Evolutionary conservation across 805 yeast genomes (phyloP).

Genomic region (Metschnikowia koreensis): DNA sequence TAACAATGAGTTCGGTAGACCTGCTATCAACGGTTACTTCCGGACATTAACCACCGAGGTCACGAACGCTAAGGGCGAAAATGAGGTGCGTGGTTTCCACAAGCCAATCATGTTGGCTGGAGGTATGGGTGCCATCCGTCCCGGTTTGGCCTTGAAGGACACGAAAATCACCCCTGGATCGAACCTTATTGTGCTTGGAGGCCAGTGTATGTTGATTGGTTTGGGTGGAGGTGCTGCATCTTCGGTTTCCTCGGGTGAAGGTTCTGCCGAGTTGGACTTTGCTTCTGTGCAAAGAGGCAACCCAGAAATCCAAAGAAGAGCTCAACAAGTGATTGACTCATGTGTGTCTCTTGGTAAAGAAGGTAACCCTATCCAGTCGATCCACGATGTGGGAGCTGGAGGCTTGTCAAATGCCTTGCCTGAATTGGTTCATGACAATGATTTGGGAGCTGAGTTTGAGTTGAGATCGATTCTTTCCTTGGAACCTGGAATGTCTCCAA

Average conservation of each 20-base stretch:
- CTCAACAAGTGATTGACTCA: constrained; percentile 95
- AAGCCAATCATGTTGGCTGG: constrained; percentile 99
- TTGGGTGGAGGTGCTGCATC: constrained; percentile 99
- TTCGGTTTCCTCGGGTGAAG: constrained; percentile 93
- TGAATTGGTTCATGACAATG: constrained; percentile 95
- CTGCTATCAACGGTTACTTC: constrained; percentile 94
- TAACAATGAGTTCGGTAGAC: constrained; percentile 98
- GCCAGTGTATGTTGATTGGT: constrained; percentile 97
- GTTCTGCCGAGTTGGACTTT: constrained; percentile 92
- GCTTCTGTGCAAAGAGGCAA: constrained; percentile 99
- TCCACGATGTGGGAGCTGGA: constrained; percentile 99
- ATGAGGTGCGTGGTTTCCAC: constrained; percentile 91
- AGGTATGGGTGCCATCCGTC: constrained; percentile 96
- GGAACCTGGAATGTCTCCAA: constrained; percentile 98
- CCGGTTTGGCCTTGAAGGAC: constrained; percentile 85
- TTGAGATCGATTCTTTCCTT: constrained; percentile 84
- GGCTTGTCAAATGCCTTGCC: constrained; percentile 97
- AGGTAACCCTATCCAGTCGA: constrained; percentile 78
- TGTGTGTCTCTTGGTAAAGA: constrained; percentile 78
- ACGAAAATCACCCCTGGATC: constrained; percentile 89
- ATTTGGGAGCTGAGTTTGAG: constrained; percentile 90
- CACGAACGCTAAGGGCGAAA: constrained; percentile 54
- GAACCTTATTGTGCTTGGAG: constrained; percentile 89
- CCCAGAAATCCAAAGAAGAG: constrained; percentile 99
- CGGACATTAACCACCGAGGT: constrained; percentile 88